Evolutionary conservation across 2,329 filamentous ascomycete species (phyloP), one percentile per base, ranked within the genome.

Genomic region (Aspergillus oerlinghausenensis): DNA sequence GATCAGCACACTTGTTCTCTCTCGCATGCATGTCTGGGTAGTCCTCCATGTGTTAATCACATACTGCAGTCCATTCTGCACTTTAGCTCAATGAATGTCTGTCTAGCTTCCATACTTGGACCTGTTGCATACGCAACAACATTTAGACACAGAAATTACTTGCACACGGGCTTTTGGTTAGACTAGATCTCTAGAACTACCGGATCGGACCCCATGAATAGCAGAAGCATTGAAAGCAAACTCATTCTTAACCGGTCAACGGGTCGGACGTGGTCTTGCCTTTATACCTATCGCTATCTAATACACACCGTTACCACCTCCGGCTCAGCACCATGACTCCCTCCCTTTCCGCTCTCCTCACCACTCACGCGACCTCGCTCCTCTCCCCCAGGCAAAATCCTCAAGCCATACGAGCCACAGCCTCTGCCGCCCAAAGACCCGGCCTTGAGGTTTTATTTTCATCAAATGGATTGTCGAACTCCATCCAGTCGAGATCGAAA

Each of bases 381-480:
- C 29, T 29, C 17, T 17, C 26, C 32, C 45, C 19, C 17, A 21
- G 19, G 23, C 29, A 49, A 29, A 48, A n/a, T 25, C 40, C 49
- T 49, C 50, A 49, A 21, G 38, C 47, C 43, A 32, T 40, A 52
- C 21, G 32, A 52, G 43, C 50, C 49, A 52, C 49, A 45, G 43
- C 55, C 42, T n/a, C 54, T 26, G 14, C 25, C 29, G 29, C 54
- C 43, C 10, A 50, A 58, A 56, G 54, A 40, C 50, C 55, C 51
- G 49, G 55, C 52, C 59, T 58, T 50, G 32, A 55, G 55, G 58
- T 53, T 55, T 47, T 59, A 60, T 63, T 57, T 60, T 58, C 60
- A 63, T 59, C 61, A 63, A 50, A 54, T 61, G 57, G 60, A 49
- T 60, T 61, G 59, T 63, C 62, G 55, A 63, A 65, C 58, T 65